Base-by-base conservation (phyloP, 495 filamentous ascomycete genomes). In the Aspergillus baeticus region DNA sequence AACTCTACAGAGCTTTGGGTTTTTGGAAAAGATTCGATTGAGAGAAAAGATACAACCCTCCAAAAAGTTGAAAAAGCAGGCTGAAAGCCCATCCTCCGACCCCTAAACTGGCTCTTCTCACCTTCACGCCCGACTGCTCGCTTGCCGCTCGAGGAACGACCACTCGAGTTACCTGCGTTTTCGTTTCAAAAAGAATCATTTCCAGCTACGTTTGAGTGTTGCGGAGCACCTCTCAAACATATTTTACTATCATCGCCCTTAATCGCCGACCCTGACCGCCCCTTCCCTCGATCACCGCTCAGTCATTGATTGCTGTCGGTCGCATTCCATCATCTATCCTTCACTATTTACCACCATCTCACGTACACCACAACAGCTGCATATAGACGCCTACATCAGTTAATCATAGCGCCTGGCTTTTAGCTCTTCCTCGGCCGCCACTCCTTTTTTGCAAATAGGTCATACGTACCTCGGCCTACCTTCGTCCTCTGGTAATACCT, bases 161-260 rank as follows among this genome's bases (percentile, higher is more conserved):
- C 33, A 31, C 50, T 58, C 42, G 42, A 62, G 51, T 50, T 59
- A 46, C 55, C 37, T 55, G 44, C 47, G 42, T 58, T 42, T 63
- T 54, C 61, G 58, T 67, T 56, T 69, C 63, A 36, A 62, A 55
- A 45, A 38, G 60, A 55, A 29, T 62, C 48, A 51, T 63, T 62
- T 65, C 50, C 55, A 51, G 31, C 14, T 61, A 65, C 59, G 43
- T 39, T 58, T 67, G 65, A 73, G 70, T 65, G 60, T 69, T 78
- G 76, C 74, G 76, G 76, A 71, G 76, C 76, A 78, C 69, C 63
- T 68, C 72, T 69, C 60, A 48, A 54, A 39, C 36, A 33, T 58
- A 61, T 61, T 57, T 63, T 60, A 56, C 54, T 59, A 55, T 54
- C 54, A 45, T 55, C 54, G 54, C 58, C 50, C 45, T 63, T 55